Percentiles rank a stretch among this genome's conserved stretches.
Conservation (phyloP, 257 asterid genomes). For the Gardenia jasminoides region DNA sequence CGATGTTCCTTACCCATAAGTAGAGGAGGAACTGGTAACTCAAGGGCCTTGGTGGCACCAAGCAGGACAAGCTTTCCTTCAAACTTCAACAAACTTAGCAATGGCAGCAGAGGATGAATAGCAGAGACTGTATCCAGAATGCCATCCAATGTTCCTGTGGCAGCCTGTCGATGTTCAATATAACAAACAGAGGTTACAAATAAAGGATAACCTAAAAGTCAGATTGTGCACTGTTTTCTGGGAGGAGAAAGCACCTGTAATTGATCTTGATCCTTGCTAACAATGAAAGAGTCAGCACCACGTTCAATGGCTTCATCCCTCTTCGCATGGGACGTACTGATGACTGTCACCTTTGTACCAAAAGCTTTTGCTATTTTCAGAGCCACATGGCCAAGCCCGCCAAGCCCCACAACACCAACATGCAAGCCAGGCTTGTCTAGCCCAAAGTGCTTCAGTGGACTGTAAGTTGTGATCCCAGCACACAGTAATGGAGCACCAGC, state of each 20-base stretch:
- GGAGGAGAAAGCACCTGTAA: background rate
- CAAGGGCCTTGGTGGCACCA: slow-evolving; percentile 13
- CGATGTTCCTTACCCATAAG: slow-evolving; percentile 1
- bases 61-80: slow-evolving; percentile 18
- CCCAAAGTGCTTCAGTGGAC: slow-evolving; percentile 12
- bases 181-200: background rate
- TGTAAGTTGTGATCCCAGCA: slow-evolving; percentile 12
- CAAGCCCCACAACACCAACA: slow-evolving; percentile 14
- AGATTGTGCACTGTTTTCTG: too few species aligned
- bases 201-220: background rate
- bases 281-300: slow-evolving; percentile 17
- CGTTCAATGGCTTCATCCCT: slow-evolving; percentile 7
- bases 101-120: slow-evolving; percentile 10
- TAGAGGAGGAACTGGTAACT: slow-evolving; percentile 12
- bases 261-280: slow-evolving; percentile 11
- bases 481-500: slow-evolving; percentile 15
- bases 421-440: slow-evolving; percentile 13
- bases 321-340: background rate
- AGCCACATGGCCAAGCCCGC: slow-evolving; percentile 13
- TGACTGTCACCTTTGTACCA: slow-evolving; percentile 2
- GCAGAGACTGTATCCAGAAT: slow-evolving; percentile 16
- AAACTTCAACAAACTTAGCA: slow-evolving; percentile 7
- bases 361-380: slow-evolving; percentile 13
- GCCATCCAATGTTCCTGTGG: slow-evolving; percentile 11
- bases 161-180: slow-evolving; percentile 5